phyloP scores from a whole-genome alignment of 345 rosid genomes.

The Leavenworthia alabamica region DNA sequence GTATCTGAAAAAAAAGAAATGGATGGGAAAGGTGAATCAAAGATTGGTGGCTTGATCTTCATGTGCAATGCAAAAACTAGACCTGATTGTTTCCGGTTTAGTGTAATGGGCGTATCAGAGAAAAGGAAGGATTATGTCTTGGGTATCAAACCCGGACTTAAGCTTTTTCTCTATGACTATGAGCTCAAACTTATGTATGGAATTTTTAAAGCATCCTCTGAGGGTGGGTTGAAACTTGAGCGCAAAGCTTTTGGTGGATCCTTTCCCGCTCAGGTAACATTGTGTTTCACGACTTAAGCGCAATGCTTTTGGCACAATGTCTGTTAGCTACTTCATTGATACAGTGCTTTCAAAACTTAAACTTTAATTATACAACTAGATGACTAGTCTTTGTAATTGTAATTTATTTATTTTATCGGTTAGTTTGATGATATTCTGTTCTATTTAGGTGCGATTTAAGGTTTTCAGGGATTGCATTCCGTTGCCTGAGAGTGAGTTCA shows the following conservation, averaged over 20 bases:
- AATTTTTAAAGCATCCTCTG: slow-evolving; percentile 65
- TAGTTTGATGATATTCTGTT: slow-evolving; percentile 17
- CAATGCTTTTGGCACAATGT: too few relatives aligned
- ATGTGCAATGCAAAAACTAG: slow-evolving; percentile 90
- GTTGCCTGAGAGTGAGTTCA: slow-evolving; percentile 61
- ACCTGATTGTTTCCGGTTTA: slow-evolving; percentile 71
- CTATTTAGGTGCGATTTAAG: slow-evolving; percentile 65
- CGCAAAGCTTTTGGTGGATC: slow-evolving; percentile 85
- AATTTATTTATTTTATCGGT: slow-evolving; percentile 2
- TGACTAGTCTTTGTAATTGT: too few relatives aligned
- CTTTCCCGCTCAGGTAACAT: slow-evolving; percentile 75
- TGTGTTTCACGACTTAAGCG: background rate
- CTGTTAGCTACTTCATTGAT: background rate
- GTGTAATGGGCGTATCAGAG: slow-evolving; percentile 65
- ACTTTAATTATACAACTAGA: background rate
- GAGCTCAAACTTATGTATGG: slow-evolving; percentile 88
- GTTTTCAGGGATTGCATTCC: slow-evolving; percentile 61
- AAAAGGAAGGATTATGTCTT: slow-evolving; percentile 55
- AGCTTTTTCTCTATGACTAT: slow-evolving; percentile 82
- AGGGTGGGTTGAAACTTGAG: slow-evolving; percentile 77
- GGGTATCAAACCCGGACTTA: slow-evolving; percentile 61
- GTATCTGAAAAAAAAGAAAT: slow-evolving; percentile 5
- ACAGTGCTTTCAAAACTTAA: background rate
- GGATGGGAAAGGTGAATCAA: slow-evolving; percentile 32
- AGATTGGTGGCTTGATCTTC: slow-evolving; percentile 75